These are phyloP conservation scores for Viola odorata DNA, from an alignment of 345 rosid genomes.

Conservation along the genomic window DNA sequence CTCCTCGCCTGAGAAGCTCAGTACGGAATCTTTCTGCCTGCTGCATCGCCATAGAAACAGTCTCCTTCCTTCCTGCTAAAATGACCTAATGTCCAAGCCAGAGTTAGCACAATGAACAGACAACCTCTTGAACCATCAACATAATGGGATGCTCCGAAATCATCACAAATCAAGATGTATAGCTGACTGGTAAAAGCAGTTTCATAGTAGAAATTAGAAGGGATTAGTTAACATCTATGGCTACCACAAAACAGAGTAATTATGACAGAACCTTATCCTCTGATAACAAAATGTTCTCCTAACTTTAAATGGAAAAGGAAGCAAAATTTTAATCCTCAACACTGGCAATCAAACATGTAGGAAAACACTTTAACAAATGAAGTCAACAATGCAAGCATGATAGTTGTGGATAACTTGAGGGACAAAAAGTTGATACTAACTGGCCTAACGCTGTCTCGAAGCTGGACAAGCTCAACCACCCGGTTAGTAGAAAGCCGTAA, in stretches of 20 bases:
- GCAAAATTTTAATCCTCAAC: background rate
- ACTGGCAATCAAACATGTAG: background rate
- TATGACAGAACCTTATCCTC: background rate
- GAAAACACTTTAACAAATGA: background rate
- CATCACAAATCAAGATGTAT: background rate
- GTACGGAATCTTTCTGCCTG: conserved; percentile 85
- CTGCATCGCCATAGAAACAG: conserved; percentile 55
- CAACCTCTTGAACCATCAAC: conserved; percentile 1
- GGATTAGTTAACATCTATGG: background rate
- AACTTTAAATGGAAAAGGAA: background rate
- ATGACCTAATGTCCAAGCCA: conserved; percentile 51
- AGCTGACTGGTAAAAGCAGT: conserved; percentile 1
- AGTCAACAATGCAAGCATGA: background rate
- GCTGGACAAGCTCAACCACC: conserved; percentile 90
- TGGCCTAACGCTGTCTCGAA: conserved; percentile 86
- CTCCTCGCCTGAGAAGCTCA: conserved; percentile 80
- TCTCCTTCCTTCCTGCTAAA: conserved; percentile 79
- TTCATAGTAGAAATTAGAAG: background rate
- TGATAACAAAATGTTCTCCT: background rate
- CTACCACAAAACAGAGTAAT: background rate
- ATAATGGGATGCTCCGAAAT: background rate
- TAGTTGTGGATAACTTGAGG: conserved; percentile 1
- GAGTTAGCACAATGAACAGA: conserved; percentile 9
- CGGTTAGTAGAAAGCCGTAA: conserved; percentile 85
- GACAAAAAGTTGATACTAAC: conserved; percentile 39